Evolutionary conservation across 768 basidiomycete species (phyloP), one percentile per base, ranked within the genome.

Genomic region (Gautieria morchelliformis): DNA sequence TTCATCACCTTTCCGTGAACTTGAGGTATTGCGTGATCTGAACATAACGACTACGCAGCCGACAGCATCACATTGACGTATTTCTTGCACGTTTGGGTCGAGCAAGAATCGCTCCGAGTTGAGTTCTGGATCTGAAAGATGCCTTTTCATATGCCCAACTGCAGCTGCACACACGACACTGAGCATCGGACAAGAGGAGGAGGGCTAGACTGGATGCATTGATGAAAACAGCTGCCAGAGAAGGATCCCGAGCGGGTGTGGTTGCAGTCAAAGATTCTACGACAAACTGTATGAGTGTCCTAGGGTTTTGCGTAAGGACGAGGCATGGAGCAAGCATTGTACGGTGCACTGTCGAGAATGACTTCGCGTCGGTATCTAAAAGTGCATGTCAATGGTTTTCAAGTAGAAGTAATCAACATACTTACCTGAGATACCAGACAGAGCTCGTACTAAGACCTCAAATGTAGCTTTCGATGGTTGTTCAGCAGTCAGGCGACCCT

Each of bases 231-330:
- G 88, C 83, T 1, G 80, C 70, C 24, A 87, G 70, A 0, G 72
- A 71, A 27, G 77, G 72, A 33, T 70, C 70, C 53, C 45, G 49
- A 41, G 35, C 59, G 60, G 10, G 65, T 46, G 5, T 59, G 59
- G 24, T 46, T 9, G 67, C 57, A 1, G 65, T 61, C 1, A 89
- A 72, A 2, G 78, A 74, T 67, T 93, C 91, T 0, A 87, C 75
- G 1, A 89, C 84, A n/a, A 93, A 73, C 62, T 91, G 89, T 3
- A 91, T 72, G 10, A 89, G 75, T 3, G 86, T 82, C 14, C 90
- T 74, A 8, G 90, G 91, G 58, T 84, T 77, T 49, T 80, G 78
- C 3, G 77, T 72, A 49, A 91, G 78, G n/a, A 89, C n/a, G n/a
- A n/a, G n/a, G n/a, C n/a, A n/a, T n/a, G n/a, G n/a, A n/a, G n/a